Base-by-base conservation (phyloP, 306 rosid genomes). In the Cercis canadensis region DNA sequence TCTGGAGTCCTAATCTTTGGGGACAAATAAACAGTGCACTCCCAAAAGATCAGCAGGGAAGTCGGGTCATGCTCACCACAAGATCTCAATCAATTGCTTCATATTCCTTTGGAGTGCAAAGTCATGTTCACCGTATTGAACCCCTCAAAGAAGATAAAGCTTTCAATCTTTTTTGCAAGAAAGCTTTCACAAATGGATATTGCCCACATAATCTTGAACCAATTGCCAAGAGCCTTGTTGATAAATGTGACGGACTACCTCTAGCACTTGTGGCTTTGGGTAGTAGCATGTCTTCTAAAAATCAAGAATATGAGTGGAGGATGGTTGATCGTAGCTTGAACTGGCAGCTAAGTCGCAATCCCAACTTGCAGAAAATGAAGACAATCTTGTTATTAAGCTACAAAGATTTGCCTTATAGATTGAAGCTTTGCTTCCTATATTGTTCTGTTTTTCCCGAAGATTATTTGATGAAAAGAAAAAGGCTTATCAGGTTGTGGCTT, bases 381-480 rank as follows among this genome's bases (percentile, higher is more conserved):
- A 11, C 15, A 3, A 12, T 56, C 10, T 56, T 56, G 62, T 32
- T 13, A 7, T 34, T 31, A 8, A 56, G 40, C 13, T 56, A 19
- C 7, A 1, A 56, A 0, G 62, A 11, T 56, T 13, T 56, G 8
- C 37, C 62, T 19, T 13, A 56, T 2, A 14, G 31, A 11, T 15
- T 62, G 3, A 73, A 73, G 47, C 71, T n/a, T 6, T 73, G 70
- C 31, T 54, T 63, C 41, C 41, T 73, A 31, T 63, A 52, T 62
- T 72, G 77, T 40, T 60, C 64, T 8, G 11, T 63, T 14, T 73
- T 73, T 19, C 78, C 56, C 13, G 72, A 63, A 54, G 78, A 63
- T 47, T 55, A 11, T 53, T 4, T 10, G 46, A 63, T 73, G 4
- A 4, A 3, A 39, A 24, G 41, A 3, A 0, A n/a, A 29, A 29